These are phyloP conservation scores for Climacium dendroides DNA, from an alignment of 225 moss, liverwort and hornwort species.

Conservation along the genomic window DNA sequence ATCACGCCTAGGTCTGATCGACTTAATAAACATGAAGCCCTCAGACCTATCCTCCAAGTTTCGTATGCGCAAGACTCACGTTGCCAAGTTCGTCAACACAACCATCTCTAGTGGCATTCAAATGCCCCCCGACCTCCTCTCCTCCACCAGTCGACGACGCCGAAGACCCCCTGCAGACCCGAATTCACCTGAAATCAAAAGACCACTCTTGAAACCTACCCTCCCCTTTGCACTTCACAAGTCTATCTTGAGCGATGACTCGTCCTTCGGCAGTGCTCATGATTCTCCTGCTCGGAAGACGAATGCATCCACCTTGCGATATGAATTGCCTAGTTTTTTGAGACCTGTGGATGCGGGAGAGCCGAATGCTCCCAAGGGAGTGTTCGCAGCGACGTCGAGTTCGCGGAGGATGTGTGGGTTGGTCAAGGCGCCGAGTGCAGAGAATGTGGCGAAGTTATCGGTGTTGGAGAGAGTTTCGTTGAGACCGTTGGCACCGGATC, in stretches of 20 bases:
- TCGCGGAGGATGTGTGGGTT: slow-evolving; percentile 31
- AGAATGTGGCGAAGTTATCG: slow-evolving; percentile 48
- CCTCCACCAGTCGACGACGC: neutral
- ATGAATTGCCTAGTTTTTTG: neutral
- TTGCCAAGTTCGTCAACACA: slow-evolving; percentile 55
- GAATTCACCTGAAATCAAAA: neutral
- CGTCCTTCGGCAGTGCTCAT: neutral
- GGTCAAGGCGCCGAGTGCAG: neutral
- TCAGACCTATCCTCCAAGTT: slow-evolving; percentile 39
- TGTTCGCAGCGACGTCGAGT: neutral
- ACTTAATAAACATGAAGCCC: slow-evolving; percentile 41
- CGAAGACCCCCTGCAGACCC: neutral
- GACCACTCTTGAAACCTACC: neutral
- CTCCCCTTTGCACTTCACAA: neutral
- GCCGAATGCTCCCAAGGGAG: slow-evolving; percentile 19
- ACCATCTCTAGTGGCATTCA: slow-evolving; percentile 36
- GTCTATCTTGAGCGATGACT: neutral
- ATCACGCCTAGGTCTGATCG: slow-evolving; percentile 17
- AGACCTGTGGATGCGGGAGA: neutral
- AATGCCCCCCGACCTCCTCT: slow-evolving; percentile 40
- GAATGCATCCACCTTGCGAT: neutral
- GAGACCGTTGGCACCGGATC: slow-evolving; percentile 51
- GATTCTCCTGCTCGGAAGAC: neutral
- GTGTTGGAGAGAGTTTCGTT: slow-evolving; percentile 55
- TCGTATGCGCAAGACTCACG: slow-evolving; percentile 57